Evolutionary conservation across 1,284 basidiomycete species (phyloP).

Genomic region (Cutaneotrichosporon mucoides): DNA sequence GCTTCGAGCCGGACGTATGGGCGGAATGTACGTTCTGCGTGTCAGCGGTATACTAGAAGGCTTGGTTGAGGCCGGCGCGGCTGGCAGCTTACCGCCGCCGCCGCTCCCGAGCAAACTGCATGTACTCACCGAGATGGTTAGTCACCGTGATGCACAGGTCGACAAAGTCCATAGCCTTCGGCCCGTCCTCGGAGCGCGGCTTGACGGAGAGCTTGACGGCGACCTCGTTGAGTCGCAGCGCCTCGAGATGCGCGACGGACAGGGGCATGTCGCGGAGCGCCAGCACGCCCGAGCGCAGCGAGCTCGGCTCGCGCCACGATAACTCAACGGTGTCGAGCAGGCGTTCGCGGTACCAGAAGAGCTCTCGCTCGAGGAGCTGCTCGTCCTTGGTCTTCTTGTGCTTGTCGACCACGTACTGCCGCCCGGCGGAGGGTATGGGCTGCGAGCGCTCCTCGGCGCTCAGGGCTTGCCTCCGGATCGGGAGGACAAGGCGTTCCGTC

Average conservation of each 20-base stretch:
- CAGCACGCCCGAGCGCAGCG: slow-evolving; percentile 66
- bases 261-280: slow-evolving; percentile 71
- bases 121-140: slow-evolving; percentile 53
- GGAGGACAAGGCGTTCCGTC: slow-evolving; percentile 72
- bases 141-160: slow-evolving; percentile 51
- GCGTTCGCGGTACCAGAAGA: slow-evolving; percentile 93
- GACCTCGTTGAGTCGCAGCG: slow-evolving; percentile 63
- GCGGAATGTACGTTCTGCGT: slow-evolving; percentile 24
- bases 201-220: slow-evolving; percentile 51
- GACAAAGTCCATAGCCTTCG: slow-evolving; percentile 57
- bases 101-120: too few relatives aligned
- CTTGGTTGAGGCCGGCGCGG: too few relatives aligned
- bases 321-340: slow-evolving; percentile 66
- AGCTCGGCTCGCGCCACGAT: slow-evolving; percentile 80
- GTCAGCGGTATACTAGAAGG: too few relatives aligned
- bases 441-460: slow-evolving; percentile 57
- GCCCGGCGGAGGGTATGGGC: slow-evolving; percentile 76
- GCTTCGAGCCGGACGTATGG: slow-evolving; percentile 41
- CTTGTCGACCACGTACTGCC: slow-evolving; percentile 89
- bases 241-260: slow-evolving; percentile 68
- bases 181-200: slow-evolving; percentile 50
- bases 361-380: slow-evolving; percentile 61
- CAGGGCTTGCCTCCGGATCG: slow-evolving; percentile 66
- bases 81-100: too few relatives aligned
- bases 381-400: slow-evolving; percentile 60